phyloP scores from a whole-genome alignment of 495 filamentous ascomycete genomes.

The Evansstolkia leycettana region DNA sequence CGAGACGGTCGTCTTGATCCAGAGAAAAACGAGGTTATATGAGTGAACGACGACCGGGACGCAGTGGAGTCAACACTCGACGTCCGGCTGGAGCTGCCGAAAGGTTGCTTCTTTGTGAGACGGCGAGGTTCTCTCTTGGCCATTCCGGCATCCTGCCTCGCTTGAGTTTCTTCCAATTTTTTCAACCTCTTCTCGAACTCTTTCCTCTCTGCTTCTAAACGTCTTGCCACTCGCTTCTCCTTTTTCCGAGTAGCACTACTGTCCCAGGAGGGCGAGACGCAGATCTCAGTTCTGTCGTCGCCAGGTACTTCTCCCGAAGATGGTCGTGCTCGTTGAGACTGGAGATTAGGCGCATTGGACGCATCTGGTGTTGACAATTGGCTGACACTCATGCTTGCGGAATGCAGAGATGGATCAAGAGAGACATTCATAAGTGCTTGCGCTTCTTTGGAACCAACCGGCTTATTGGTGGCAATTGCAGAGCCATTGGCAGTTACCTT shows the following conservation, averaged over 20 bases:
- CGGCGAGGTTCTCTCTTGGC: slow-evolving; percentile 18
- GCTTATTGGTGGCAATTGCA: too few species aligned
- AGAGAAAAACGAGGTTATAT: slow-evolving; percentile 21
- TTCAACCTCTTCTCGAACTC: slow-evolving; percentile 25
- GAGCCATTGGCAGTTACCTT: too few species aligned
- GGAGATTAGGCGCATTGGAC: too few species aligned
- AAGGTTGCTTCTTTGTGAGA: slow-evolving; percentile 27
- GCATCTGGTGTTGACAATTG: too few species aligned
- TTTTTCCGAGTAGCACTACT: slow-evolving; percentile 10
- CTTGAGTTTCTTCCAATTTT: slow-evolving; percentile 20
- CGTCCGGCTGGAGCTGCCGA: slow-evolving; percentile 18
- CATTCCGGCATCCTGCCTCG: slow-evolving; percentile 7
- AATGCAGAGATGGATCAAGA: too few species aligned
- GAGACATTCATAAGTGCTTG: too few species aligned
- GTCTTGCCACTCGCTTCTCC: slow-evolving; percentile 24
- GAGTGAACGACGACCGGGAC: slow-evolving; percentile 14
- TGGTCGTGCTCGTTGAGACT: too few species aligned
- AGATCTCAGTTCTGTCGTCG: slow-evolving; percentile 4
- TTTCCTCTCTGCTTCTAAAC: slow-evolving; percentile 25
- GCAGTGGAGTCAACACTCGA: slow-evolving; percentile 21
- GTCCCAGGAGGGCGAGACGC: slow-evolving; percentile 11
- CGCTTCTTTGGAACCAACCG: too few species aligned
- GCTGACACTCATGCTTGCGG: too few species aligned
- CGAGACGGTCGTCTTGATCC: slow-evolving; percentile 19
- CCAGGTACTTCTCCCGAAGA: too few species aligned